These are phyloP conservation scores for Astrothelium macrocarpum DNA, from an alignment of 495 filamentous ascomycete genomes.

Conservation along the genomic window DNA sequence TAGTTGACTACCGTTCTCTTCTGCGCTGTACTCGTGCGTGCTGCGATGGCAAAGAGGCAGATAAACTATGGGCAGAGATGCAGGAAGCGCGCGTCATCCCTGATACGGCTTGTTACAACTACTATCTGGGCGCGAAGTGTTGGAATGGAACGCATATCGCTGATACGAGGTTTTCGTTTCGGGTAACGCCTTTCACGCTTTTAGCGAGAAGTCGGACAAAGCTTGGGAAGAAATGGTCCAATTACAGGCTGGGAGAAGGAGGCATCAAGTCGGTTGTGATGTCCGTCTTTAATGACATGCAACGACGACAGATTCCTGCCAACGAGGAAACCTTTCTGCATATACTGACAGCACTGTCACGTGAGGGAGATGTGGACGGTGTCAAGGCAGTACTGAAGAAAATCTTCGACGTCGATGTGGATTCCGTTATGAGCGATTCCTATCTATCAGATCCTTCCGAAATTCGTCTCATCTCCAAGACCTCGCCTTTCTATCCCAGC, in stretches of 20 bases:
- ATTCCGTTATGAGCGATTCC: conserved; percentile 17
- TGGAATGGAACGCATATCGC: conserved; percentile 24
- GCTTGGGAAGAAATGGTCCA: conserved; percentile 1
- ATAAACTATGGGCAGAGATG: conserved; percentile 47
- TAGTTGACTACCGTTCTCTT: conserved; percentile 47
- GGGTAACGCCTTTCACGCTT: conserved; percentile 33
- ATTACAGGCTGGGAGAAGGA: conserved; percentile 16
- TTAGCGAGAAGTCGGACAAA: conserved; percentile 1
- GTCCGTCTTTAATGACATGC: conserved; percentile 44
- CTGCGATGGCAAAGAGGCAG: conserved; percentile 37
- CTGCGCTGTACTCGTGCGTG: conserved; percentile 45
- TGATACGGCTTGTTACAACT: conserved; percentile 49
- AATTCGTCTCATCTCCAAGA: conserved; percentile 14
- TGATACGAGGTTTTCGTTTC: conserved; percentile 31
- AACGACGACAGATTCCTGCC: conserved; percentile 32
- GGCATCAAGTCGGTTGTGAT: conserved; percentile 29
- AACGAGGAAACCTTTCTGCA: conserved; percentile 49
- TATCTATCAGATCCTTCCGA: conserved; percentile 7
- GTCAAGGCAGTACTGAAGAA: conserved; percentile 42
- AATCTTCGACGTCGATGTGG: conserved; percentile 51
- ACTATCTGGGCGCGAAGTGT: conserved; percentile 39
- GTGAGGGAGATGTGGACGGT: conserved; percentile 43
- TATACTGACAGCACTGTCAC: conserved; percentile 45
- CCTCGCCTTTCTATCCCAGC: conserved; percentile 47
- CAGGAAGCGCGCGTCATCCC: conserved; percentile 29